Evolutionary conservation across 2,329 filamentous ascomycete genomes (phyloP), one percentile per base, ranked within the genome.

Genomic region (Exophiala sp.): DNA sequence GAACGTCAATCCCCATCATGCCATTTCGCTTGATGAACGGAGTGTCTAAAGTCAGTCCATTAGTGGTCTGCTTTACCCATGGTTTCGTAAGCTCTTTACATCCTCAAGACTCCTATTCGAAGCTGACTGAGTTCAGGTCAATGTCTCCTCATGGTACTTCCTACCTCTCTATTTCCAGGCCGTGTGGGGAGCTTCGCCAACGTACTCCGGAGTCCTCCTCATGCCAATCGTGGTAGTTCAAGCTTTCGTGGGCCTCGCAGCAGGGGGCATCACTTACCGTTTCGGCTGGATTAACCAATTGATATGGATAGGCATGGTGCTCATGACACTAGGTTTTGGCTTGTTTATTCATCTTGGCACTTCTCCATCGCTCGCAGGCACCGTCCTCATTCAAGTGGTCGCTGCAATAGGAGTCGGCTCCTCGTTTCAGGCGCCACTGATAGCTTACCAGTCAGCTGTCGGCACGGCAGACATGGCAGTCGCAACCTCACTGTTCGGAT

Each of bases 1-100:
- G 88, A 18, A 87, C 90, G 45, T 81, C 78, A 51, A 90, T 87
- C 60, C 90, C 91, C 1, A 75, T 95, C 54, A 89, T 94, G 68
- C 90, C 89, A 0, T 71, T 87, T 6, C 76, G 79, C 0, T 74
- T 95, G 10, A 92, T 95, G 73, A 75, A 74, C 33, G 77, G 16
- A 18, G 16, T 18, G 2, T 18, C 83, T 1, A 85, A 82, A 50
- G 66, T 82, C 10, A 84, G 84, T 1, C 74, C 77, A 3, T 75
- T 86, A 14, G 63, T 71, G 1, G 75, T 87, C 42, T 84, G 83
- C 14, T 38, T 44, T 16, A 14, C 36, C 20, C 49, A 52, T 40
- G 40, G 49, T 29, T 36, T 46, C 92, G 47, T 42, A 55, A 24
- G 42, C 14, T 18, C 42, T 46, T 12, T 32, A 12, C n/a, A 6